Base-by-base conservation (phyloP, 495 filamentous ascomycete genomes). In the Hypoxylon crocopeplum region DNA sequence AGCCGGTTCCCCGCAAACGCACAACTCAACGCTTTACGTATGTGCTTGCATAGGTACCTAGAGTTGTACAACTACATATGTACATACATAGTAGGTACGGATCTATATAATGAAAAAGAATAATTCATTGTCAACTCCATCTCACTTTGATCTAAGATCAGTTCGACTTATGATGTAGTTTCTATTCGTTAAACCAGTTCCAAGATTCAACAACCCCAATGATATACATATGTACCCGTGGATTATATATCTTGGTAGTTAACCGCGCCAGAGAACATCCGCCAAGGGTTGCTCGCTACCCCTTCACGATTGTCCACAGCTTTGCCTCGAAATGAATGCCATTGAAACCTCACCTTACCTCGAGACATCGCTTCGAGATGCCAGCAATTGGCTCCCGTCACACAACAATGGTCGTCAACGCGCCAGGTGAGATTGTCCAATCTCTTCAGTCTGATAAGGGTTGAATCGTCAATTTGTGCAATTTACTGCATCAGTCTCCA, bases 1-100 rank as follows among this genome's bases (percentile, higher is more conserved):
- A n/a, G n/a, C n/a, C n/a, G n/a, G 30, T 13, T 38, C 59, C 59
- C 59, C 59, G 48, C 59, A 63, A 41, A 27, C 39, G 60, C 60
- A 64, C 48, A 64, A 50, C 42, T 64, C 37, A 24, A 46, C 13
- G 17, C 5, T 5, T 4, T 5, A 17, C 13, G 25, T 29, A 29
- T 29, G 5, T 29, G 10, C 25, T 5, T 29, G 10, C 25, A 11
- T 11, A 3, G 32, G 32, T 34, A 34, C 5, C 3, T 34, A 12
- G 3, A 5, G 27, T 49, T 29, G 36, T 47, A 48, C 36, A 54
- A 56, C 48, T 13, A 25, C 8, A 34, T 34, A 34, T 5, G 32
- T 13, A 13, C 32, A 34, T 34, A 13, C 8, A 34, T 34, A 34
- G 32, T 34, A 34, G 32, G 25, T 29, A 29, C 10, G 10, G 25